Percentiles rank a stretch among this genome's conserved stretches.
phyloP scores from a whole-genome alignment of 139 green algal species.

The Closterium sp. region DNA sequence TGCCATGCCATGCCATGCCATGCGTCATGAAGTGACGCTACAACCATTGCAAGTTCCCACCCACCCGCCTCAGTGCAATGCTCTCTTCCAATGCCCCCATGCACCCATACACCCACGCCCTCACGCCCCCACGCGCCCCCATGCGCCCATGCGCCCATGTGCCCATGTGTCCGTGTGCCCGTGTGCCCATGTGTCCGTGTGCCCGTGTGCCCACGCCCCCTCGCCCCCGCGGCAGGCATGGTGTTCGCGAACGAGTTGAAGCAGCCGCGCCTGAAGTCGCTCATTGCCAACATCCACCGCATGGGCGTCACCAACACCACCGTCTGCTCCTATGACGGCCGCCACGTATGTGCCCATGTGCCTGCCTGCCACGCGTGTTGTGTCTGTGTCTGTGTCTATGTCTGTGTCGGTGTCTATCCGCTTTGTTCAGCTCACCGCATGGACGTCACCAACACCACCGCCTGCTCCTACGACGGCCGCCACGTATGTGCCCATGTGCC shows the following conservation, averaged over 20 bases:
- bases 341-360: slow-evolving; percentile 50
- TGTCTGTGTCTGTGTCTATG: background rate
- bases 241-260: slow-evolving; percentile 98
- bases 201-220: too few species aligned
- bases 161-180: background rate
- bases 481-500: slow-evolving; percentile 58
- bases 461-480: slow-evolving; percentile 92
- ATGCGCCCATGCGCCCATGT: too few species aligned
- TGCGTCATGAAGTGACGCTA: too few species aligned
- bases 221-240: slow-evolving; percentile 50
- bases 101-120: too few species aligned
- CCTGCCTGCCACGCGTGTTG: background rate
- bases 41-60: too few species aligned
- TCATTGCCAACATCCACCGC: slow-evolving; percentile 90
- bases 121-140: too few species aligned
- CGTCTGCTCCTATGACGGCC: slow-evolving; percentile 93
- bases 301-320: slow-evolving; percentile 93
- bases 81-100: too few species aligned
- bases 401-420: background rate
- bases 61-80: too few species aligned
- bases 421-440: slow-evolving; percentile 67
- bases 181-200: background rate
- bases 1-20: too few species aligned
- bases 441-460: slow-evolving; percentile 89
- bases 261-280: slow-evolving; percentile 81